Percentiles rank a stretch among this genome's conserved stretches.
Conservation (phyloP, 345 rosid species). For the Psidium guajava region DNA sequence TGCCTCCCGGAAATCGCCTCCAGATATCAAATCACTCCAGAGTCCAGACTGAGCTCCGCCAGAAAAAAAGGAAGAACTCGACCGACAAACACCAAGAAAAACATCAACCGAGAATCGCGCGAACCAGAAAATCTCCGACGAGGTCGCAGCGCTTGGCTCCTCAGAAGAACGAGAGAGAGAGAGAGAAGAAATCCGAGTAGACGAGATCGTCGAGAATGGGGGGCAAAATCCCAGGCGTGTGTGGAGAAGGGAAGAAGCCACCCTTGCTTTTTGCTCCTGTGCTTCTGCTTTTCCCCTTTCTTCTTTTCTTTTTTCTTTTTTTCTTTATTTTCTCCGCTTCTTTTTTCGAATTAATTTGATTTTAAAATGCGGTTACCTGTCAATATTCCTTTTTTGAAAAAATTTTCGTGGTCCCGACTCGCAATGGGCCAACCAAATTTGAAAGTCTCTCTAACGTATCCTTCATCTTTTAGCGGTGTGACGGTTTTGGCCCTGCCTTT, state of each 20-base stretch:
- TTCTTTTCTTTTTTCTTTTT: not conserved
- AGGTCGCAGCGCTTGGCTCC: conserved; percentile 15
- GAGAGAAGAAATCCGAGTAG: conserved; percentile 2
- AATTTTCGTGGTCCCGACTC: not conserved
- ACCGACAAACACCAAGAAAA: not conserved
- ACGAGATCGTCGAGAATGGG: not conserved
- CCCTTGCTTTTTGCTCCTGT: not conserved
- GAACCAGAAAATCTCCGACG: not conserved
- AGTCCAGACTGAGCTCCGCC: not conserved
- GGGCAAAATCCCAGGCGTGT: conserved; percentile 21
- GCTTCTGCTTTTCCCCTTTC: not conserved
- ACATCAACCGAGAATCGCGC: not conserved
- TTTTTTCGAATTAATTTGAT: not conserved
- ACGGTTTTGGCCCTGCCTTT: not conserved
- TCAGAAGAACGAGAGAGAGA: conserved; percentile 9
- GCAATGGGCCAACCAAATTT: not conserved
- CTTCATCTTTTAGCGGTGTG: not conserved
- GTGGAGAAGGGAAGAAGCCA: conserved; percentile 14
- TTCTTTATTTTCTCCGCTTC: not conserved
- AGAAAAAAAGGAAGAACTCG: not conserved
- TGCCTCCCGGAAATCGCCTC: not conserved
- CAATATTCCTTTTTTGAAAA: not conserved
- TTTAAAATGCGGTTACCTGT: not conserved
- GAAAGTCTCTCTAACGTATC: not conserved
- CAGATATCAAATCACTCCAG: not conserved